Evolutionary conservation across 768 basidiomycete genomes (phyloP).

Genomic region (Clavaria fumosa): DNA sequence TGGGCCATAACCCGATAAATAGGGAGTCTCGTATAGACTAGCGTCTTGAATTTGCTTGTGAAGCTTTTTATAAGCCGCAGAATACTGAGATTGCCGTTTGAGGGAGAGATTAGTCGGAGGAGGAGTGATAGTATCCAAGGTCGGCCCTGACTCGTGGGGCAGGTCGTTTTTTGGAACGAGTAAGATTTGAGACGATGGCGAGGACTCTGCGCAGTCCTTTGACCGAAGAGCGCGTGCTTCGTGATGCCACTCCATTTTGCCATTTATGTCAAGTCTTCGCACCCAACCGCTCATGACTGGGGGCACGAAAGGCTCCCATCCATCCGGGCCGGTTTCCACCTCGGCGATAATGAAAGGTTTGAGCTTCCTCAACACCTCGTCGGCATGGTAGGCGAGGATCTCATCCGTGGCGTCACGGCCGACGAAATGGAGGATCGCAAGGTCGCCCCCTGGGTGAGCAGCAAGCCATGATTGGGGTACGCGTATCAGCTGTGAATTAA

Average conservation of each 20-base stretch:
- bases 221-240: slow-evolving; percentile 37
- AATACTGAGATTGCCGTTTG: slow-evolving; percentile 47
- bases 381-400: slow-evolving; percentile 79
- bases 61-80: slow-evolving; percentile 65
- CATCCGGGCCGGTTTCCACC: slow-evolving; percentile 40
- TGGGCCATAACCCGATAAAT: slow-evolving; percentile 77
- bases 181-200: slow-evolving; percentile 38
- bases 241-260: slow-evolving; percentile 40
- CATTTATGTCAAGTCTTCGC: slow-evolving; percentile 24
- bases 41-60: slow-evolving; percentile 60
- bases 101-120: slow-evolving; percentile 39
- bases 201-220: slow-evolving; percentile 16
- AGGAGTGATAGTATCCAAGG: slow-evolving; percentile 35
- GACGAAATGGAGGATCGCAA: slow-evolving; percentile 86
- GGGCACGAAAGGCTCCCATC: slow-evolving; percentile 71
- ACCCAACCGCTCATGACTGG: slow-evolving; percentile 82
- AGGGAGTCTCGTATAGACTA: slow-evolving; percentile 75
- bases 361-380: slow-evolving; percentile 39
- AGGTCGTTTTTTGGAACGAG: slow-evolving; percentile 33
- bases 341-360: slow-evolving; percentile 52
- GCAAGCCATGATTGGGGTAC: slow-evolving; percentile 67
- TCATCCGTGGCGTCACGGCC: slow-evolving; percentile 93
- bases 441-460: slow-evolving; percentile 77
- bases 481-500: slow-evolving; percentile 43
- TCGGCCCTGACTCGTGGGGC: slow-evolving; percentile 14